Evolutionary conservation across 192 early-diverging fungal genomes (phyloP).

Genomic region (Oehlia diaphana): DNA sequence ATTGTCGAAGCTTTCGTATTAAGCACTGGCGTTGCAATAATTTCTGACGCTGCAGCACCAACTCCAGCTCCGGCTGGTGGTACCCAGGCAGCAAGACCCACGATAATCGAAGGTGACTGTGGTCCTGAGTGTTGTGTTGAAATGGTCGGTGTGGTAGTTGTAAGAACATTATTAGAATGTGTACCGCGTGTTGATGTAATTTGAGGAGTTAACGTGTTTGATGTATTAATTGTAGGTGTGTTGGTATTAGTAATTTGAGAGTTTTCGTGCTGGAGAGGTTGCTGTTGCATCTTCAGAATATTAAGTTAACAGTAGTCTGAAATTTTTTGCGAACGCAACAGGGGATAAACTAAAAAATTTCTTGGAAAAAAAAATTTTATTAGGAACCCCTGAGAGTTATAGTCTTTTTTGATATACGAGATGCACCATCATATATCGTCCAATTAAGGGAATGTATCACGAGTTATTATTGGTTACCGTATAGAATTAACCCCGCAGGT

Average conservation of each 20-base stretch:
- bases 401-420: background rate
- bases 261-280: slow-evolving; percentile 11
- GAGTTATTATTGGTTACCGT: background rate
- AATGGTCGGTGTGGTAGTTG: background rate
- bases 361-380: background rate
- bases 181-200: slow-evolving; percentile 7
- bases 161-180: background rate
- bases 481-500: background rate
- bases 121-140: background rate
- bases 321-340: slow-evolving; percentile 12
- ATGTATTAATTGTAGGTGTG: background rate
- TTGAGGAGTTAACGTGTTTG: background rate
- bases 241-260: slow-evolving; percentile 6
- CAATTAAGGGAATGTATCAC: background rate
- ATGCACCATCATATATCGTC: background rate
- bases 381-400: slow-evolving; percentile 11
- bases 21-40: background rate
- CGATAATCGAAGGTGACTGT: background rate
- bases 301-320: background rate
- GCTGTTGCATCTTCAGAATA: slow-evolving; percentile 11
- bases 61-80: slow-evolving; percentile 5
- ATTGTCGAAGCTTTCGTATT: background rate
- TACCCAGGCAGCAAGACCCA: slow-evolving; percentile 4
- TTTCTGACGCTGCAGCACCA: background rate
- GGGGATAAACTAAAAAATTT: slow-evolving; percentile 2